Base-by-base conservation (phyloP, 2,329 filamentous ascomycete species). In the Hypoxylon sp. region DNA sequence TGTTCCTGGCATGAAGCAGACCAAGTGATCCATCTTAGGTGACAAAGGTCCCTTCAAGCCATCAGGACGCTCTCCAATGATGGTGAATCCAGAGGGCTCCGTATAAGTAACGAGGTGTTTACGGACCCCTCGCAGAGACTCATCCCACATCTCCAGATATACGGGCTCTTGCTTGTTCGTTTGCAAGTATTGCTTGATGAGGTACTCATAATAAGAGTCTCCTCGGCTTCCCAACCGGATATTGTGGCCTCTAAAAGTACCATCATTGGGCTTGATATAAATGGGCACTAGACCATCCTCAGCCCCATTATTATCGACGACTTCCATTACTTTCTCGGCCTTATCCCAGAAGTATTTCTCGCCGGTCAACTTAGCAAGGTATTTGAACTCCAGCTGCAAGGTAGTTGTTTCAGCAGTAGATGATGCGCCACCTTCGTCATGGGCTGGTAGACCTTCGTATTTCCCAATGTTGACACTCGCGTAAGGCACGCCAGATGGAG, bases 151-250 rank as follows among this genome's bases (percentile, higher is more conserved):
- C 13, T 96, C 92, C 71, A 90, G 85, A 80, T 99, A 99, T 14
- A 98, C 82, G 0, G 89, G 85, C 78, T 99, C 95, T 75, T 94
- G 86, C 77, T 92, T 89, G 62, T 92, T 93, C 11, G 96, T 99
- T 80, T 99, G 96, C 19, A 98, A 85, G 78, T 97, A 98, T 79
- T 99, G 96, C 82, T 99, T 99, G 84, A 98, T 97, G 55, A 99
- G 88, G 79, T 99, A 99, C 81, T 99, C 93, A 81, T 99, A 99
- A 82, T 98, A 99, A 51, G 94, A 98, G 82, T 99, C 96, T 49
- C 96, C 96, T 67, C 96, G 89, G 78, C 93, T 98, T 41, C 96
- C 96, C 21, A 98, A 86, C 17, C 96, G 92, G 75, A 99, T 95
- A 76, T 98, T 97, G 19, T 89, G 81, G 19, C 93, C 93, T 55